Conservation (phyloP, 2,329 filamentous ascomycete species). For the Venturia pyrina region DNA sequence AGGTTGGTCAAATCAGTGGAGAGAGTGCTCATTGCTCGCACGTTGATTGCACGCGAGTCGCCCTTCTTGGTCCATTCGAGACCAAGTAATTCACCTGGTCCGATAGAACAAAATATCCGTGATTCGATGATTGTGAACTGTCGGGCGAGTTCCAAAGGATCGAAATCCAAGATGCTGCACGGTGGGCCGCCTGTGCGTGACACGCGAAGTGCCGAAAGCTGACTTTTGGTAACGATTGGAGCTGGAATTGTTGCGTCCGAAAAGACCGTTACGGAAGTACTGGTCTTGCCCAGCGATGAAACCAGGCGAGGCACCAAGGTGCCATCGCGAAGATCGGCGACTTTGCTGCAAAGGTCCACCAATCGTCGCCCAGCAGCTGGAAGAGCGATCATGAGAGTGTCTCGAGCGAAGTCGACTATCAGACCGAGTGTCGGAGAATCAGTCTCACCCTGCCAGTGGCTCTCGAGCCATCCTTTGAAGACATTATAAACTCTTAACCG, state of each 20-base stretch:
- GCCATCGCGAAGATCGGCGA: conserved; percentile 56
- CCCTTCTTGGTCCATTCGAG: conserved; percentile 91
- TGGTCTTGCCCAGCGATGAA: conserved; percentile 82
- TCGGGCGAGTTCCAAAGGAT: conserved; percentile 79
- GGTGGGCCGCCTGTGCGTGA: conserved; percentile 63
- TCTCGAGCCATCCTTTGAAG: conserved; percentile 95
- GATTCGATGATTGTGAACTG: conserved; percentile 92
- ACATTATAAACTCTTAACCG: conserved; percentile 88
- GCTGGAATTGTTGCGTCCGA: conserved; percentile 63
- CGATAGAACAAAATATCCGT: conserved; percentile 79
- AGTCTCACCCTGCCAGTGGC: conserved; percentile 78
- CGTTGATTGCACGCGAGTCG: conserved; percentile 70
- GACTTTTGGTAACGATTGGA: conserved; percentile 63
- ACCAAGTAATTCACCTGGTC: conserved; percentile 82
- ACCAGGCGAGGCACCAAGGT: conserved; percentile 73
- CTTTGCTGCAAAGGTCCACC: conserved; percentile 67
- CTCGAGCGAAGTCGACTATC: conserved; percentile 71
- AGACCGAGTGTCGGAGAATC: conserved; percentile 66
- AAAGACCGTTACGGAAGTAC: conserved; percentile 61
- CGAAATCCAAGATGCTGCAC: conserved; percentile 79
- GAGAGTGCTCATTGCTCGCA: conserved; percentile 85
- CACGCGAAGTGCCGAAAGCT: conserved; percentile 58
- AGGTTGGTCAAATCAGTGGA: conserved; percentile 89
- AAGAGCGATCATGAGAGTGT: conserved; percentile 56
- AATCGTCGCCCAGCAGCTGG: conserved; percentile 74